Evolutionary conservation across 164 flowering plant genomes (phyloP), one percentile per base, ranked within the genome.

Genomic region (Nelumbo lutea): DNA sequence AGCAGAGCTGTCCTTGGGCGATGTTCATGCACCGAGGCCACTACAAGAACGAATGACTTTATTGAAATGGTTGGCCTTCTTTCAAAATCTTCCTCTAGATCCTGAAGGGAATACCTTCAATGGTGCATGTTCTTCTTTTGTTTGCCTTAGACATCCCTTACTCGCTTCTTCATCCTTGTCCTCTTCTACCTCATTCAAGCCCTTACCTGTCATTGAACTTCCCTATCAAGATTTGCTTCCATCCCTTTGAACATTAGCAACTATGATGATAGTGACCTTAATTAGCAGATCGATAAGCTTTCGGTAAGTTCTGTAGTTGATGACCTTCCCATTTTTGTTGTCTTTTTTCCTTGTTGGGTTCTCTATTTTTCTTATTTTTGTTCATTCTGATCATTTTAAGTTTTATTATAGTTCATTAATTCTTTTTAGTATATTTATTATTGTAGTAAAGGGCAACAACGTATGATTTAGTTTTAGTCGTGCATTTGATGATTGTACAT

Each of bases 1-100:
- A 86, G 85, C 85, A 27, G 87, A 86, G 84, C 68, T 84, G 79
- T 76, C 82, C 59, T 86, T 80, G 75, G 51, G 83, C 62, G 87
- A 84, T 66, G 86, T 82, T 5, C 79, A 77, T 82, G 60, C 79
- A 2, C 70, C 80, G 57, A 78, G 66, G 68, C 72, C 87, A 47
- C 55, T 79, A 45, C 87, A 86, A 66, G 74, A 83, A 41, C 87
- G 93, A 94, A 71, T 78, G 61, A 70, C 86, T 6, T 73, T 92
- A 15, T 42, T 87, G 58, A 92, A 80, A 74, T 92, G 96, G 93
- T 43, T 92, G 3, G 81, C 83, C 2, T 86, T 86, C 73, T 81
- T 85, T 82, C 68, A 90, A 87, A 83, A 87, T 90, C 84, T 85
- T 90, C 71, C 42, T 82, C 38, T 89, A 84, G 85, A 82, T 90